Evolutionary conservation across 352 stramenopile species (phyloP).

Genomic region (Phytophthora aleatoria): DNA sequence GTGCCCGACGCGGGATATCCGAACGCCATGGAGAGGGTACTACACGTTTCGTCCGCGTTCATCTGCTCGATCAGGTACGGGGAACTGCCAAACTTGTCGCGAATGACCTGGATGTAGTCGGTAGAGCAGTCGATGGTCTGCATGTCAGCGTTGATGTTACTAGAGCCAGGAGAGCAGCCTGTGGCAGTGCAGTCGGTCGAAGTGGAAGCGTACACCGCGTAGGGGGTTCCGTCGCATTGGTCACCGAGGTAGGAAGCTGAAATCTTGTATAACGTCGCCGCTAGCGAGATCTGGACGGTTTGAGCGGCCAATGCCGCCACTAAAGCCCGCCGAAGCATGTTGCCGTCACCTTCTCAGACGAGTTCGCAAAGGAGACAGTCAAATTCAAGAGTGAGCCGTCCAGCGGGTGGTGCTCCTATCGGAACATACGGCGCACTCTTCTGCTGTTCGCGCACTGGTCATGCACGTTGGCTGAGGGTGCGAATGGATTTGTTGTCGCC

Average conservation of each 20-base stretch:
- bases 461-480: slow-evolving; percentile 16
- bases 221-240: slow-evolving; percentile 22
- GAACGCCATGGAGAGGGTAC: slow-evolving; percentile 23
- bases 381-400: slow-evolving; percentile 4
- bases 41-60: slow-evolving; percentile 20
- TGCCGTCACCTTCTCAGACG: background rate
- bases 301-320: background rate
- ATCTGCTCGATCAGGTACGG: slow-evolving; percentile 30
- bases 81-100: slow-evolving; percentile 24
- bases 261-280: slow-evolving; percentile 23
- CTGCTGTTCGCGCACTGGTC: slow-evolving; percentile 17
- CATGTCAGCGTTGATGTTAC: slow-evolving; percentile 27
- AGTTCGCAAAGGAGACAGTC: slow-evolving; percentile 7
- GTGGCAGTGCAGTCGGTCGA: slow-evolving; percentile 10
- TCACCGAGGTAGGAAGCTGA: slow-evolving; percentile 27
- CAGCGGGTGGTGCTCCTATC: background rate
- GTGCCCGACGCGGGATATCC: slow-evolving; percentile 27
- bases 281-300: background rate
- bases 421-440: slow-evolving; percentile 10
- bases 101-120: slow-evolving; percentile 28
- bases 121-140: slow-evolving; percentile 26
- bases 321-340: slow-evolving; percentile 11
- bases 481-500: slow-evolving; percentile 12
- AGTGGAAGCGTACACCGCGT: slow-evolving; percentile 16
- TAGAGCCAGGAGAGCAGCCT: slow-evolving; percentile 3